phyloP scores from a whole-genome alignment of 1,284 basidiomycete species.

The Rugosomyces carneus region DNA sequence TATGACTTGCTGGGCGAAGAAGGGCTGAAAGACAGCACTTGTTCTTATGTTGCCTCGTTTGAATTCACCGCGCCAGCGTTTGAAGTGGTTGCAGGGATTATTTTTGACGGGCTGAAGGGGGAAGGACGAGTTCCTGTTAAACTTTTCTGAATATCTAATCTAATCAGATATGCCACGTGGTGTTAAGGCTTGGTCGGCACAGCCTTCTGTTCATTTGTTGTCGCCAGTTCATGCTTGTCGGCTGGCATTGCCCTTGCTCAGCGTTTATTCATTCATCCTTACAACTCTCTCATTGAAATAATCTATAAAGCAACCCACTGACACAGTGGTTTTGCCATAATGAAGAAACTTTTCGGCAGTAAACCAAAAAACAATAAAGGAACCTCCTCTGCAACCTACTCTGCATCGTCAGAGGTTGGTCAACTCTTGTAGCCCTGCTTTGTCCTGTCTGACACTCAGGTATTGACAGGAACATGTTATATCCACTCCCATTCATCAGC shows the following conservation, averaged over 20 bases:
- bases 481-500: conserved; percentile 18
- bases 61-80: conserved; percentile 52
- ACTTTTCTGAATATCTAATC: neutral
- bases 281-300: neutral
- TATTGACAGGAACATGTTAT: neutral
- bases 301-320: neutral
- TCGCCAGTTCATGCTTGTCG: neutral
- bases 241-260: neutral
- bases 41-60: conserved; percentile 43
- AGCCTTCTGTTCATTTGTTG: neutral
- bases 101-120: conserved; percentile 32
- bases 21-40: conserved; percentile 20
- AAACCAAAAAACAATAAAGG: conserved; percentile 14
- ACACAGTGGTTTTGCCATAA: conserved; percentile 7
- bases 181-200: neutral
- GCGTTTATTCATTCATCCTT: neutral
- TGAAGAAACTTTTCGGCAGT: conserved; percentile 20
- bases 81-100: conserved; percentile 34
- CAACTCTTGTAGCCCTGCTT: neutral
- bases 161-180: neutral
- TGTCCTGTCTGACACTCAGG: neutral
- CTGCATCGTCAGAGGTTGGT: conserved; percentile 11
- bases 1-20: conserved; percentile 42
- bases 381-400: conserved; percentile 1
- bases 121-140: conserved; percentile 38